A percentile compares a stretch with the other conserved stretches of the same genome.
phyloP scores from a whole-genome alignment of 352 stramenopile genomes.

The Pythium brassicae region DNA sequence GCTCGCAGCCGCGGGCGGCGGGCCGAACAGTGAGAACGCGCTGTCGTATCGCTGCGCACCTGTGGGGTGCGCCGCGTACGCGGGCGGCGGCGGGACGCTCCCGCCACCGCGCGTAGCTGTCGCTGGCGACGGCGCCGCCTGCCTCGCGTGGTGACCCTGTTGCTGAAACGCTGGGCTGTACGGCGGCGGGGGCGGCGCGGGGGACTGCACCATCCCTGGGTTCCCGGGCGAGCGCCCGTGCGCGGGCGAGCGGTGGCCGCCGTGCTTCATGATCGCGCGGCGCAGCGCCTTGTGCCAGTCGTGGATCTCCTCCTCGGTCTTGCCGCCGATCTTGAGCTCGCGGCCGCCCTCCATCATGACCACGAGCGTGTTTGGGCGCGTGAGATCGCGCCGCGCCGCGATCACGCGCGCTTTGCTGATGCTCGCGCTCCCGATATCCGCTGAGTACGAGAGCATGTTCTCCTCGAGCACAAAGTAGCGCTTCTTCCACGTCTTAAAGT shows the following conservation, averaged over 20 bases:
- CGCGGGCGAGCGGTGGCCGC: constrained; percentile 24
- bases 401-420: constrained; percentile 54
- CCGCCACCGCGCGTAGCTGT: background rate
- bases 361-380: constrained; percentile 50
- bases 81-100: constrained; percentile 1
- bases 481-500: constrained; percentile 79
- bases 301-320: constrained; percentile 60
- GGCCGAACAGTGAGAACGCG: background rate
- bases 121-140: background rate
- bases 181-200: background rate
- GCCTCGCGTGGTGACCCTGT: background rate
- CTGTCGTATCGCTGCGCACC: background rate
- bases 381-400: constrained; percentile 49
- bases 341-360: constrained; percentile 61
- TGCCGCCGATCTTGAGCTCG: constrained; percentile 60
- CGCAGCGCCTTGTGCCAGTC: constrained; percentile 68
- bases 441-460: constrained; percentile 58
- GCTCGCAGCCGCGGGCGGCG: background rate
- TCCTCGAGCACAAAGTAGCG: constrained; percentile 70
- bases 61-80: background rate
- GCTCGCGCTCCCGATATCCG: constrained; percentile 38
- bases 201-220: background rate
- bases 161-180: background rate
- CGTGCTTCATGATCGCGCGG: constrained; percentile 31
- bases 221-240: constrained; percentile 2